Evolutionary conservation across 306 rosid genomes (phyloP).

Genomic region (Medicago arabica): DNA sequence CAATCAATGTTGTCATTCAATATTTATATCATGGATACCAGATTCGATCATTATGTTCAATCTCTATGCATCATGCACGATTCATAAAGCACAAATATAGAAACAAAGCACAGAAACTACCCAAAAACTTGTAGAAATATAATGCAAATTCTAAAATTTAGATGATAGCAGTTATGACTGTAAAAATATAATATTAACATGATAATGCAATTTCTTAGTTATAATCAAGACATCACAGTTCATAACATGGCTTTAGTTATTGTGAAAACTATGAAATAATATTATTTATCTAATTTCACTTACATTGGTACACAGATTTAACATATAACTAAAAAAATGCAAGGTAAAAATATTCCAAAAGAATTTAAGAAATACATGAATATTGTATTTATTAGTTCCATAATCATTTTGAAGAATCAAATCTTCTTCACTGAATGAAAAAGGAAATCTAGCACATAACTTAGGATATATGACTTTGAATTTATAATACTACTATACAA

Average conservation of each 20-base stretch:
- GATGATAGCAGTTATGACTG: no score
- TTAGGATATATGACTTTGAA: not conserved
- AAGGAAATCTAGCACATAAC: slow-evolving; percentile 12
- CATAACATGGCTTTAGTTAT: no score
- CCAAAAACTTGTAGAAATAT: not conserved
- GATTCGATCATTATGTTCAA: not conserved
- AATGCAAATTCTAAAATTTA: not conserved
- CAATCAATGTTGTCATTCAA: no score
- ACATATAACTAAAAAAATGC: not conserved
- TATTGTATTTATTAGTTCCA: no score
- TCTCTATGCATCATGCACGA: not conserved
- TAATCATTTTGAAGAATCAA: slow-evolving; percentile 7
- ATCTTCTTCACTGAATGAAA: slow-evolving; percentile 5
- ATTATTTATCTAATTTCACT: not conserved
- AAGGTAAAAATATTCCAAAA: not conserved
- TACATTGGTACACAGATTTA: not conserved
- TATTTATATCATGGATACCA: no score
- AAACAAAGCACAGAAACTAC: not conserved
- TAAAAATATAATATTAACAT: no score
- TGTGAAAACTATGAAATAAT: no score
- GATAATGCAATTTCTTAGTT: no score
- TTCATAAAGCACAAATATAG: not conserved
- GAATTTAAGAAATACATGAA: no score
- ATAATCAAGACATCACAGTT: no score
- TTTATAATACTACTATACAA: slow-evolving; percentile 36